Base-by-base conservation (phyloP, 2,329 filamentous ascomycete genomes). In the Aureobasidium sp. region DNA sequence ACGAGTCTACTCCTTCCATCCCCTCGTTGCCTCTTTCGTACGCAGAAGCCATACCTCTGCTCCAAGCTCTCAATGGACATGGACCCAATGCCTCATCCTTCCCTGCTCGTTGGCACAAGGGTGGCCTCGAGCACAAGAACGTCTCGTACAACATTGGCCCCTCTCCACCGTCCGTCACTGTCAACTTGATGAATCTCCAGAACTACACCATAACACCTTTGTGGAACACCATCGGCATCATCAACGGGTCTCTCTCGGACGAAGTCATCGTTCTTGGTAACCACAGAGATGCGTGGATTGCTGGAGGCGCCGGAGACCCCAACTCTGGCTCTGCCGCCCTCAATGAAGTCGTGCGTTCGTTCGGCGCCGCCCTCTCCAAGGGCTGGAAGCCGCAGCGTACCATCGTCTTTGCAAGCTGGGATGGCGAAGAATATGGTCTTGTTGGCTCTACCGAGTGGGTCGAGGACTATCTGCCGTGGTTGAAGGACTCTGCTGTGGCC, bases 1-100 rank as follows among this genome's bases (percentile, higher is more conserved):
- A 88, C 17, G 74, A 79, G 24, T 78, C 79, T 6, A 93, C 85
- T 27, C 88, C 93, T 0, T 83, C 80, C 3, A 97, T 97, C 51
- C 91, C 93, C 0, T 97, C 91, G 0, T 73, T 96, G 1, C 91
- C 91, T 3, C 87, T 97, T 48, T 96, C 91, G 0, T 96, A 95
- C 65, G 71, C 75, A 6, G 91, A 97, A 61, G 90, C 88, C 0
- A 68, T 96, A 2, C 91, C 91, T 0, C 80, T 97, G 12, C 79
- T 97, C n/a, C 87, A 85, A 65, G 86, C 90, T 0, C 77, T 98
- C 45, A 96, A 97, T 63, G 90, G 90, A 7, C 80, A 94, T 64
- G 93, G 91, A 0, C 88, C 88, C 4, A 81, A 84, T 60, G 84
- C 86, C 0, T 79, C 80, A 4, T 83, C 90, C 16, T 82, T 96